A percentile compares a stretch with the other conserved stretches of the same genome.
phyloP scores from a whole-genome alignment of 129 eudicot species.

The Pseudognaphalium luteoalbum region DNA sequence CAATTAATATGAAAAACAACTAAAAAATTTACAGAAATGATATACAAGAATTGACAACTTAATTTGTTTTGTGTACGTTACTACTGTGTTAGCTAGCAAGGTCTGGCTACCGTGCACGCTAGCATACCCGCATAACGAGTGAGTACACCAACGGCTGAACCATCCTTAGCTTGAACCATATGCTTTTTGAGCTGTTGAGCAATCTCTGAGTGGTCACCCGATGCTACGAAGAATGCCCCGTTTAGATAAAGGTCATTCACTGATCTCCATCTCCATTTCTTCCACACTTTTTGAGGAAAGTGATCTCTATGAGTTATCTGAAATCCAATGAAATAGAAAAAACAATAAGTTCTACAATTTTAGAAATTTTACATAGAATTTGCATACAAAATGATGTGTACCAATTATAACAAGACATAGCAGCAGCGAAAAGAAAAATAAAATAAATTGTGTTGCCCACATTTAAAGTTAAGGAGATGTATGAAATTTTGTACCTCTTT shows the following conservation, averaged over 20 bases:
- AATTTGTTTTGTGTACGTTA: too few species aligned
- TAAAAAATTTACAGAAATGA: background rate
- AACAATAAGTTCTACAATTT: background rate
- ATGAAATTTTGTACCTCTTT: conserved; percentile 50
- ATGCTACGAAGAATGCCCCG: conserved; percentile 67
- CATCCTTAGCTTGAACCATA: conserved; percentile 56
- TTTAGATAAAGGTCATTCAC: conserved; percentile 58
- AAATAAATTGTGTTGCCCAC: background rate
- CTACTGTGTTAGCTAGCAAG: conserved; percentile 38
- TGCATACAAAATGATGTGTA: background rate
- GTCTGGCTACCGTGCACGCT: conserved; percentile 35
- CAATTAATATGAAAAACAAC: too few species aligned
- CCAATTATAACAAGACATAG: background rate
- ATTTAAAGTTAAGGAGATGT: background rate
- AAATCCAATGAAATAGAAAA: background rate
- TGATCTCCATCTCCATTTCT: conserved; percentile 79
- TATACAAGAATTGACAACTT: too few species aligned
- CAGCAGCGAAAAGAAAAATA: background rate
- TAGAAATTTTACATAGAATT: background rate
- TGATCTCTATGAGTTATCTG: conserved; percentile 82
- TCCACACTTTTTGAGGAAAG: conserved; percentile 48
- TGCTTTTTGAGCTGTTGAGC: conserved; percentile 14
- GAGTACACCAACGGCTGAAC: conserved; percentile 49
- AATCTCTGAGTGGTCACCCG: conserved; percentile 44
- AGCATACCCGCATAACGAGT: conserved; percentile 62